Base-by-base conservation (phyloP, 2,329 filamentous ascomycete genomes). In the Colletotrichum theobromicola region DNA sequence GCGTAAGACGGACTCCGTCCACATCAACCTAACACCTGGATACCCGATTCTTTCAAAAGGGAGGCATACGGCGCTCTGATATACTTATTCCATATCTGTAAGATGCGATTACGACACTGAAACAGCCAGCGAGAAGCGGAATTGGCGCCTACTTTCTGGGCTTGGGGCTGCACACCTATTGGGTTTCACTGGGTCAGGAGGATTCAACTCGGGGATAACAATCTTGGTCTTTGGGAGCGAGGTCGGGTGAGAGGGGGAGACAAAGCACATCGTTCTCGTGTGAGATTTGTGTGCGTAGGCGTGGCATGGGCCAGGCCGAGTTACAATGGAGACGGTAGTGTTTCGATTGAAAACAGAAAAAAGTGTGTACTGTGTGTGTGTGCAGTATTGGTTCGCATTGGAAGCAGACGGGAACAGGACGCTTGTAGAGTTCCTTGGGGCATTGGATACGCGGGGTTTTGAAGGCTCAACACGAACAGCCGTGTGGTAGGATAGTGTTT, bases 1-100 rank as follows among this genome's bases (percentile, higher is more conserved):
- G 70, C 62, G 62, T 70, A 70, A 72, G 68, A 72, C 72, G 70
- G 63, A 67, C 46, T 42, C 57, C 34, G 69, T 72, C 72, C 46
- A 67, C 68, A 67, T n/a, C 46, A 62, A 72, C 62, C 28, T 65
- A 62, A 67, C 50, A 67, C 72, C 68, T 72, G 72, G 62, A 75
- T 75, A 75, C 72, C 72, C 72, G 69, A 67, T 75, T 63, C 69
- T 75, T 73, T 63, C 53, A 55, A 71, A 46, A 16, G 26, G 62
- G 62, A 30, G 46, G 57, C n/a, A 57, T 57, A 67, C 57, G 72
- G 72, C 72, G 72, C 72, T 63, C 62, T 72, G 32, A 72, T 72
- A 72, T 60, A 67, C 67, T 58, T 57, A 67, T 67, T 63, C 68
- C 69, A 62, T 72, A 62, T 57, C 72, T 72, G 68, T 75, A 75